phyloP scores from a whole-genome alignment of 2,329 filamentous ascomycete species.

The Arthrinium phaeospermum region DNA sequence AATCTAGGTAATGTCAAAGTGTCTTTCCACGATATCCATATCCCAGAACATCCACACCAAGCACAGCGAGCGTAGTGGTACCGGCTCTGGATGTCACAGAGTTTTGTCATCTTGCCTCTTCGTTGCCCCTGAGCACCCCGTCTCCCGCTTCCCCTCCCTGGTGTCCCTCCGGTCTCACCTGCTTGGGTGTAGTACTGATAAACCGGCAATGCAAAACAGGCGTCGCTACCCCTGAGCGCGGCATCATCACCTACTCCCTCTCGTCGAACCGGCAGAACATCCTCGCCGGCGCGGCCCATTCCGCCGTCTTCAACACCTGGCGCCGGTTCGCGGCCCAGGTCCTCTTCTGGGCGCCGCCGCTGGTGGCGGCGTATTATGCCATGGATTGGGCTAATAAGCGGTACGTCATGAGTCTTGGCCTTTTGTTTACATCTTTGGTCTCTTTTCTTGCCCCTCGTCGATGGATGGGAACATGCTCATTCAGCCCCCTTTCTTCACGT shows the following conservation, averaged over 20 bases:
- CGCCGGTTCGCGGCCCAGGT: constrained; percentile 85
- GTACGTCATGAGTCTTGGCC: constrained; percentile 58
- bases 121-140: no score
- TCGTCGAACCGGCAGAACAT: constrained; percentile 89
- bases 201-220: not conserved
- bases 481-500: no score
- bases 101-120: no score
- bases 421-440: constrained; percentile 10
- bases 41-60: no score
- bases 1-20: not conserved
- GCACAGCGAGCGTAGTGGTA: no score
- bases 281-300: constrained; percentile 76
- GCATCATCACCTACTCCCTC: constrained; percentile 66
- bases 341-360: constrained; percentile 84
- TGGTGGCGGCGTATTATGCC: constrained; percentile 77
- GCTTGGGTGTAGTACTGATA: not conserved
- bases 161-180: no score
- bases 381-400: constrained; percentile 92
- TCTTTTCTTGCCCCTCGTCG: not conserved
- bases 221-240: constrained; percentile 2
- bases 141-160: no score
- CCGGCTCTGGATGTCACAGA: no score
- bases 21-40: not conserved
- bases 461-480: no score
- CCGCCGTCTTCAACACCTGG: constrained; percentile 94